Evolutionary conservation across 2,329 filamentous ascomycete genomes (phyloP), one percentile per base, ranked within the genome.

Genomic region (Ceratocystis huliohia): DNA sequence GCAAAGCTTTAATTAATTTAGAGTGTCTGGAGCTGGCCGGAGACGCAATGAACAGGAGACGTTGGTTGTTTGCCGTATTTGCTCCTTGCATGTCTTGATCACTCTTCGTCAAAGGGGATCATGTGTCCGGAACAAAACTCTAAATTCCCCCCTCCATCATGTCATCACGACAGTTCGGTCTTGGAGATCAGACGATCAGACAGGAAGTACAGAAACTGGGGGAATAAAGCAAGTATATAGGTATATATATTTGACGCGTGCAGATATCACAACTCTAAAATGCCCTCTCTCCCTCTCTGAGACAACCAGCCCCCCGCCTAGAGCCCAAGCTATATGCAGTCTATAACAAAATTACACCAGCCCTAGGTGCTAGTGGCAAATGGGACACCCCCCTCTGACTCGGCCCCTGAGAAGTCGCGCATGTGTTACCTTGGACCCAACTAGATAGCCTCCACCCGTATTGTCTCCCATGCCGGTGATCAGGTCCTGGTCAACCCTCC

Each of bases 351-450:
- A 62, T 20, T 15, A 13, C 20, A 33, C 5, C 8, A n/a, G 59
- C 59, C 15, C 33, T 25, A 7, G 10, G 10, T 41, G 5, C 45
- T 20, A 65, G 65, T 74, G 72, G 71, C 85, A 88, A 20, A 86
- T 77, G 0, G 85, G 83, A 75, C 87, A 89, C 0, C 86, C 87
- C 7, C 80, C 81, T 59, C 80, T 77, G 45, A 93, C 80, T 68
- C 84, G 84, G 71, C 92, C 88, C 70, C 86, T 82, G 68, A 96
- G 76, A 65, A 96, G 74, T 69, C 91, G 83, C 48, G 92, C 91
- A 73, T 91, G 89, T 69, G 89, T 94, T 33, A 96, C 91, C 76
- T 96, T 96, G 37, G 87, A 84, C 0, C 90, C 89, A 5, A 97
- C 85, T 65, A 88, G 89, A 66, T 87, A 80, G 6, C 82, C 81